A percentile compares a stretch with the other conserved stretches of the same genome.
These are phyloP conservation scores for Metschnikowia amazonensis DNA, from an alignment of 805 yeast species.

Conservation along the genomic window DNA sequence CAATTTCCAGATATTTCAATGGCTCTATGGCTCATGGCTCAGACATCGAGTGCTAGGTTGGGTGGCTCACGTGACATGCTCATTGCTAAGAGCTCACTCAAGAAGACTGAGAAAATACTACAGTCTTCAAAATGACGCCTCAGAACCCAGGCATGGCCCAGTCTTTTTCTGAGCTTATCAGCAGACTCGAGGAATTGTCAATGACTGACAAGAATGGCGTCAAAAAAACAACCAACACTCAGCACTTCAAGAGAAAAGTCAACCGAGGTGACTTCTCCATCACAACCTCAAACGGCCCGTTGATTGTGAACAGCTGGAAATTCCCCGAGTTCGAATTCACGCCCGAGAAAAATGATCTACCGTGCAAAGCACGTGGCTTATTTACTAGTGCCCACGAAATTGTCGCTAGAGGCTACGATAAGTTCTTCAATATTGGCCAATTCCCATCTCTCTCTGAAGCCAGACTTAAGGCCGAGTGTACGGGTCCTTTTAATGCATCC, in stretches of 20 bases:
- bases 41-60: too few relatives aligned
- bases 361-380: slow-evolving; percentile 79
- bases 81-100: neutral
- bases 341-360: slow-evolving; percentile 50
- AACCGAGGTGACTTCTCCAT: slow-evolving; percentile 16
- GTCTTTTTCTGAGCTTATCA: slow-evolving; percentile 19
- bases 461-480: slow-evolving; percentile 29
- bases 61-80: neutral
- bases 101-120: neutral
- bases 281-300: slow-evolving; percentile 12
- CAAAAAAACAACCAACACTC: neutral
- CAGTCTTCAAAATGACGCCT: neutral
- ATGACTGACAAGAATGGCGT: slow-evolving; percentile 5
- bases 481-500: slow-evolving; percentile 78
- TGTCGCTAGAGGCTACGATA: slow-evolving; percentile 85
- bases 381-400: slow-evolving; percentile 56
- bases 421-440: slow-evolving; percentile 84
- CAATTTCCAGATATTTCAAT: too few relatives aligned
- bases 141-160: slow-evolving; percentile 1
- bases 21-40: too few relatives aligned
- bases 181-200: slow-evolving; percentile 17
- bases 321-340: slow-evolving; percentile 89
- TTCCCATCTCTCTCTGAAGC: slow-evolving; percentile 8
- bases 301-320: slow-evolving; percentile 53
- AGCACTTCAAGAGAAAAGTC: slow-evolving; percentile 9